phyloP scores from a whole-genome alignment of 2,329 filamentous ascomycete genomes.

The Colletotrichum coccodes region DNA sequence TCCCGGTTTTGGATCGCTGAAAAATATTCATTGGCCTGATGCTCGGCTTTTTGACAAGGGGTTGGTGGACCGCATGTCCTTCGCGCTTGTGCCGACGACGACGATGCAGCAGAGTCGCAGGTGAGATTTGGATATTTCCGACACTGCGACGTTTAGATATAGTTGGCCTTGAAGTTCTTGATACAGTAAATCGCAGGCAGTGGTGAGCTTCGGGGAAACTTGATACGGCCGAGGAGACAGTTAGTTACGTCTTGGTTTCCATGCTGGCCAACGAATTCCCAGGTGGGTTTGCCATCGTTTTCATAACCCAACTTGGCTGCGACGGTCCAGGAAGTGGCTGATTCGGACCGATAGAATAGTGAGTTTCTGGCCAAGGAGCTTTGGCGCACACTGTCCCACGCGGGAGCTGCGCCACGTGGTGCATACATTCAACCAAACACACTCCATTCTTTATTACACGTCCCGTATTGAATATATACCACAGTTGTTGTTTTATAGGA shows the following conservation, averaged over 20 bases:
- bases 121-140: slow-evolving; percentile 23
- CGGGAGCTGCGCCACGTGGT: too few relatives aligned
- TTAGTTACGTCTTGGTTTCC: slow-evolving; percentile 5
- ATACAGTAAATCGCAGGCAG: slow-evolving; percentile 43
- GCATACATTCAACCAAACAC: too few relatives aligned
- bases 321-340: too few relatives aligned
- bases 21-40: slow-evolving; percentile 46
- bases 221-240: slow-evolving; percentile 15
- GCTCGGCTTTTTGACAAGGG: slow-evolving; percentile 34
- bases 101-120: slow-evolving; percentile 36
- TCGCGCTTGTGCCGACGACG: slow-evolving; percentile 45
- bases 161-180: slow-evolving; percentile 31
- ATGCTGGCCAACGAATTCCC: slow-evolving; percentile 5
- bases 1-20: slow-evolving; percentile 47
- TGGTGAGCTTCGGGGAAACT: slow-evolving; percentile 43
- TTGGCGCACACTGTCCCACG: too few relatives aligned
- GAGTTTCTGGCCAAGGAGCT: too few relatives aligned
- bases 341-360: too few relatives aligned
- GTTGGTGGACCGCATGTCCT: slow-evolving; percentile 44
- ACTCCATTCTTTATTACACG: too few relatives aligned
- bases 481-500: too few relatives aligned
- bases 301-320: background rate
- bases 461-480: too few relatives aligned
- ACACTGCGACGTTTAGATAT: slow-evolving; percentile 36
- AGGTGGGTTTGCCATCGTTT: background rate